Evolutionary conservation across 257 asterid genomes (phyloP).

Genomic region (Nicotiana sylvestris): DNA sequence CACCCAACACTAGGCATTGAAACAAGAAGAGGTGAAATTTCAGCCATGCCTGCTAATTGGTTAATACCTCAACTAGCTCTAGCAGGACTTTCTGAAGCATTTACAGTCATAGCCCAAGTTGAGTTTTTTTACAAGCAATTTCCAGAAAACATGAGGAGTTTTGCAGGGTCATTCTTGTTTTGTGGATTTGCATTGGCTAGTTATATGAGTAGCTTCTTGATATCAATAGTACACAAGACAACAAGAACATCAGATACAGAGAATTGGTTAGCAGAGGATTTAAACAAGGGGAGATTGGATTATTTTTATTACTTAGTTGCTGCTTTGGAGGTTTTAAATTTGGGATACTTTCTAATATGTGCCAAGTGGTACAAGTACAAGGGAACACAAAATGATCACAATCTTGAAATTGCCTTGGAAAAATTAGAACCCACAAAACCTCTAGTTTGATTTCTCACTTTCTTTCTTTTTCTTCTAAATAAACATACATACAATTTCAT

Average conservation of each 20-base stretch:
- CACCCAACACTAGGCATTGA: constrained; percentile 21
- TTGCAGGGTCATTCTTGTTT: constrained; percentile 31
- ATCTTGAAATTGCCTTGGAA: constrained; percentile 4
- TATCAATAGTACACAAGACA: constrained; percentile 21
- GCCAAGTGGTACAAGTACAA: constrained; percentile 38
- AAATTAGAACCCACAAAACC: constrained; percentile 11
- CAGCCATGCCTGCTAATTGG: constrained; percentile 38
- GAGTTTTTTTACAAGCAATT: constrained; percentile 37
- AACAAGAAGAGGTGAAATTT: constrained; percentile 17
- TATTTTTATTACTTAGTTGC: constrained; percentile 28
- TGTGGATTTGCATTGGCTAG: constrained; percentile 22
- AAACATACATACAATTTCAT: neutral
- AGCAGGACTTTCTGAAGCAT: constrained; percentile 34
- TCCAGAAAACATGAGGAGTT: constrained; percentile 39
- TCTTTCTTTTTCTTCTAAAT: neutral
- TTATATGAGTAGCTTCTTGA: constrained; percentile 26
- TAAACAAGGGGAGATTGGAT: constrained; percentile 36
- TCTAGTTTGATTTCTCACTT: constrained; percentile 11
- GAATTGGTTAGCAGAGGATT: constrained; percentile 36
- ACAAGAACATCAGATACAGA: constrained; percentile 16
- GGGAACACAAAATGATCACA: constrained; percentile 8
- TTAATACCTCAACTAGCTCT: constrained; percentile 30
- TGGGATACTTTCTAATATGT: constrained; percentile 23
- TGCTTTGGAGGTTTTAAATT: constrained; percentile 20
- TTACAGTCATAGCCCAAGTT: constrained; percentile 17